A percentile compares a stretch with the other conserved stretches of the same genome.
These are phyloP conservation scores for Eutypa lata DNA, from an alignment of 2,329 filamentous ascomycete species.

Conservation along the genomic window DNA sequence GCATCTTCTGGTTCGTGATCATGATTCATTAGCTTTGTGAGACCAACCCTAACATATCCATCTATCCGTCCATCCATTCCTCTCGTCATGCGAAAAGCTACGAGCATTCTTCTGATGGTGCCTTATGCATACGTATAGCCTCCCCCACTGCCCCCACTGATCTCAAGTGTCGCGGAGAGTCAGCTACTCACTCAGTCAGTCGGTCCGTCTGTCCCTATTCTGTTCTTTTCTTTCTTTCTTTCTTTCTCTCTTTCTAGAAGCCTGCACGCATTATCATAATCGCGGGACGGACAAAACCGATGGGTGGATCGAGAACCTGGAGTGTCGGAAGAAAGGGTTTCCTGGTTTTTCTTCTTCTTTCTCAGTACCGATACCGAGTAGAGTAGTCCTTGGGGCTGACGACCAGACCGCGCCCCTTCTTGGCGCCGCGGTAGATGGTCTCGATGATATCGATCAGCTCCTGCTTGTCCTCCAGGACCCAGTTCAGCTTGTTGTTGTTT, in stretches of 20 bases:
- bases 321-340: too few relatives aligned
- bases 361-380: constrained; percentile 26
- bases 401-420: constrained; percentile 94
- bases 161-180: neutral
- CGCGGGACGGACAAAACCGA: too few relatives aligned
- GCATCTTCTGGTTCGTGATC: constrained; percentile 21
- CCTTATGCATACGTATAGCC: neutral
- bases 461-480: constrained; percentile 95
- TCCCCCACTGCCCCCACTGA: neutral
- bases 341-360: too few relatives aligned
- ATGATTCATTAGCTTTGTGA: constrained; percentile 24
- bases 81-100: neutral
- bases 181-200: too few relatives aligned
- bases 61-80: neutral
- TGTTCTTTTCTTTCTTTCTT: too few relatives aligned
- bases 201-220: too few relatives aligned
- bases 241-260: too few relatives aligned
- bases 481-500: constrained; percentile 98
- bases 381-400: constrained; percentile 82
- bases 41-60: constrained; percentile 31
- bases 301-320: too few relatives aligned
- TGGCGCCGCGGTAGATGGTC: constrained; percentile 96
- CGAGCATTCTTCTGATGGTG: neutral
- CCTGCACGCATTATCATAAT: too few relatives aligned
- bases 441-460: constrained; percentile 98